Evolutionary conservation across 2,329 filamentous ascomycete species (phyloP).

Genomic region (Lecanoromycetidae sp.): DNA sequence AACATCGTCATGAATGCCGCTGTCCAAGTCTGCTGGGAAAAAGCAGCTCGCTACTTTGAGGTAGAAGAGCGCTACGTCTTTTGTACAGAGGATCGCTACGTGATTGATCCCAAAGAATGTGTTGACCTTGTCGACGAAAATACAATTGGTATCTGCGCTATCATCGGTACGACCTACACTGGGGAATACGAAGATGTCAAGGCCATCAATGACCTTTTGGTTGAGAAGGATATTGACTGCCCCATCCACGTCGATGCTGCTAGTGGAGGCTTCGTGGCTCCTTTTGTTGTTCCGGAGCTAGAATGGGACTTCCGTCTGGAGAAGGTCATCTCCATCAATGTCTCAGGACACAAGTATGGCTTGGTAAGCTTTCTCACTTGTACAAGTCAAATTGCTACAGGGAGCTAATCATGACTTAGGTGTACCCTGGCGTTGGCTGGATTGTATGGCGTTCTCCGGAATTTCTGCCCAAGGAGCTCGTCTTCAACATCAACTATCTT

Average conservation of each 20-base stretch:
- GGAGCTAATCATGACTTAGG: conserved; percentile 28
- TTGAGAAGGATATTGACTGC: conserved; percentile 61
- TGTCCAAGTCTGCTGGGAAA: conserved; percentile 96
- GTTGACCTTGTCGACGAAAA: conserved; percentile 54
- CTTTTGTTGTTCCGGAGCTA: conserved; percentile 73
- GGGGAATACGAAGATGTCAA: conserved; percentile 94
- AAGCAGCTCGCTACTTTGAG: conserved; percentile 79
- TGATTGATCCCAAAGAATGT: conserved; percentile 51
- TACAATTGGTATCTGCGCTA: conserved; percentile 82
- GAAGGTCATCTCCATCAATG: conserved; percentile 86
- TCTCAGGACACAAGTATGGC: conserved; percentile 81
- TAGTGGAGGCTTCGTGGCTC: conserved; percentile 82
- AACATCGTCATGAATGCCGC: conserved; percentile 95
- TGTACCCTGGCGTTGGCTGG: conserved; percentile 93
- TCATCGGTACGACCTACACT: conserved; percentile 87
- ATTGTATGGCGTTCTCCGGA: conserved; percentile 76
- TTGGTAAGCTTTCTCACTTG: conserved; percentile 28
- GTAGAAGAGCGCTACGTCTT: conserved; percentile 74
- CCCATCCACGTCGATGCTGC: conserved; percentile 93
- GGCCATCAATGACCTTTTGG: conserved; percentile 74
- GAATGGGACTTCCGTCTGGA: conserved; percentile 87
- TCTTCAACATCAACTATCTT: conserved; percentile 99
- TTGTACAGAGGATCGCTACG: conserved; percentile 49
- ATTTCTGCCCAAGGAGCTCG: conserved; percentile 76
- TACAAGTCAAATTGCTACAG: neutral